These are phyloP conservation scores for Rhododendron ferrugineum DNA, from an alignment of 148 eudicot genomes.

Conservation along the genomic window DNA sequence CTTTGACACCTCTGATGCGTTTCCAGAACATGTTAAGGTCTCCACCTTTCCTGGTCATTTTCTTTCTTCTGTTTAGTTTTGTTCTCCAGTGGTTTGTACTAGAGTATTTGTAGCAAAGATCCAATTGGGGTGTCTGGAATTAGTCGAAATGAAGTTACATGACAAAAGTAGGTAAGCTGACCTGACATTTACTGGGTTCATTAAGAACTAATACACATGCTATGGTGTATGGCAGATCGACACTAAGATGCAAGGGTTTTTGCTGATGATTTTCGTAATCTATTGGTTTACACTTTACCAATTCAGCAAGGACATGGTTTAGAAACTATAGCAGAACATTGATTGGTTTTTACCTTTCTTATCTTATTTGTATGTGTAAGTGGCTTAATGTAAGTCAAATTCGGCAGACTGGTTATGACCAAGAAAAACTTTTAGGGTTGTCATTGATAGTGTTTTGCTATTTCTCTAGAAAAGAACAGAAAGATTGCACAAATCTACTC, in stretches of 20 bases:
- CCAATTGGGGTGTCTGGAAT: slow-evolving; percentile 7
- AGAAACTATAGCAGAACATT: not conserved
- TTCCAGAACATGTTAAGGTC: slow-evolving; percentile 32
- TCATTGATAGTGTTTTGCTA: not conserved
- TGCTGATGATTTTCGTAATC: not conserved
- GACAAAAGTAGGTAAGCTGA: slow-evolving; percentile 3
- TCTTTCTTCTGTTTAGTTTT: not conserved
- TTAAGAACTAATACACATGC: not conserved
- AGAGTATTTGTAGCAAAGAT: not conserved
- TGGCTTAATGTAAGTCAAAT: not conserved
- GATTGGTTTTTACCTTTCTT: not conserved
- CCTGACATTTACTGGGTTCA: not conserved
- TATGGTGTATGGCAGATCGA: not conserved
- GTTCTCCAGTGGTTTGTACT: not conserved
- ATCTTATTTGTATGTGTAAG: not conserved
- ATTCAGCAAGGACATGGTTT: not conserved
- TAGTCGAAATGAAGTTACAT: not conserved
- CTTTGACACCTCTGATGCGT: slow-evolving; percentile 17
- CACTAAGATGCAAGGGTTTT: not conserved
- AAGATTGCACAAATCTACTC: not conserved
- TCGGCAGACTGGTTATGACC: not conserved
- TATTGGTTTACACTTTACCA: not conserved
- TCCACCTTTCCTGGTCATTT: not conserved
- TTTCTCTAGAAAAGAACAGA: not conserved
- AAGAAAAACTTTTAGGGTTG: not conserved